These are phyloP conservation scores for Cichorium intybus DNA, from an alignment of 140 eudicot genomes.

Conservation along the genomic window DNA sequence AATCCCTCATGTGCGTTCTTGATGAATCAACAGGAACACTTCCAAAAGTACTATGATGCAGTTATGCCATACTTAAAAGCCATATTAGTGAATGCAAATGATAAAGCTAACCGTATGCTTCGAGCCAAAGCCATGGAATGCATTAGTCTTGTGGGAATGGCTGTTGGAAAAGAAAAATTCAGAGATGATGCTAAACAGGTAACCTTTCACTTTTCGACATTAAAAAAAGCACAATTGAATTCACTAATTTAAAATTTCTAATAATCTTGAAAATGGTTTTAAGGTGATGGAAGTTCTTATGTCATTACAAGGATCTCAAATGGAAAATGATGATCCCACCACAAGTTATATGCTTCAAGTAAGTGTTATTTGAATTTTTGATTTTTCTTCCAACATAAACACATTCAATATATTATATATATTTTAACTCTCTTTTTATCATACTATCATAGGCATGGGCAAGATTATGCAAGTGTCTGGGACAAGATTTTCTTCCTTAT, in stretches of 20 bases:
- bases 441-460: constrained; percentile 85
- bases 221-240: neutral
- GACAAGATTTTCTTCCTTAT: constrained; percentile 97
- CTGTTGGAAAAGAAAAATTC: constrained; percentile 83
- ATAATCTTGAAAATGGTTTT: constrained; percentile 5
- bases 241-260: neutral
- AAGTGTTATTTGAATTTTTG: constrained; percentile 12
- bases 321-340: constrained; percentile 97
- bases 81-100: constrained; percentile 69
- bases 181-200: constrained; percentile 84
- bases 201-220: neutral
- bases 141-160: constrained; percentile 86
- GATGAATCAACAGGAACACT: constrained; percentile 56
- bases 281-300: constrained; percentile 99
- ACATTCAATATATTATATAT: neutral
- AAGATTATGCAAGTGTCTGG: constrained; percentile 96
- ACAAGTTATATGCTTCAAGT: constrained; percentile 99
- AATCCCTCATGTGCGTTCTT: neutral
- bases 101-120: constrained; percentile 88
- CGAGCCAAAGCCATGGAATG: constrained; percentile 91
- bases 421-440: neutral
- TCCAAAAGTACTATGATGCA: constrained; percentile 80
- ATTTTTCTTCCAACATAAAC: constrained; percentile 1
- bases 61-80: constrained; percentile 87
- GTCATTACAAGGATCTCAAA: constrained; percentile 95